Evolutionary conservation across 306 rosid genomes (phyloP), one percentile per base, ranked within the genome.

Genomic region (Crotalaria pallida): DNA sequence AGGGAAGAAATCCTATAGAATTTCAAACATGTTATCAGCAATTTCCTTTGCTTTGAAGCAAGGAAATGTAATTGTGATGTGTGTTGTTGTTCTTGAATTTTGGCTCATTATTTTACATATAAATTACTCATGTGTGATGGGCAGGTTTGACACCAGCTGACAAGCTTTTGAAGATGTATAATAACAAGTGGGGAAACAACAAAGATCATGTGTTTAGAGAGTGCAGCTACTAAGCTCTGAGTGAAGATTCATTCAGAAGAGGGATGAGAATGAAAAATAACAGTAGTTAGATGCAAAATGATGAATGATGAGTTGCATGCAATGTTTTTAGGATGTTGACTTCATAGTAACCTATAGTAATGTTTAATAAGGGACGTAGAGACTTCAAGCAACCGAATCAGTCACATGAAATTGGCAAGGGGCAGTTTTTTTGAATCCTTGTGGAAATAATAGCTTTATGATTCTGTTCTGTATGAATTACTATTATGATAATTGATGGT

Each of bases 141-240:
- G 49, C 71, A 73, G 71, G 78, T 38, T 36, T 62, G 45, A 73
- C 78, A 23, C 71, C 78, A 73, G 64, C 64, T 38, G 71, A 73
- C 22, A 73, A 61, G 64, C 71, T 73, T 23, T 38, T 73, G 69
- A 63, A 23, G 22, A 73, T 17, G 79, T 74, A 41, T 51, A 23
- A 73, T 23, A 40, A 27, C 71, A 51, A 62, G 45, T 73, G 78
- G 78, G 41, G 16, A 27, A 62, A 22, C 55, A 62, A 23, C 71
- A 51, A 62, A 10, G 78, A 73, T 73, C 56, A 4, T 50, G 64
- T 62, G n/a, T 62, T 73, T 8, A 73, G 45, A 73, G 78, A 73
- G 64, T 19, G 60, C 5, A 50, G 56, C 55, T 62, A 73, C 64
- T 72, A 12, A 72, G 53, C 49, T 50, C 49, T 50, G 61, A 49